Base-by-base conservation (phyloP, 805 yeast species). In the Nakazawaea sp. region DNA sequence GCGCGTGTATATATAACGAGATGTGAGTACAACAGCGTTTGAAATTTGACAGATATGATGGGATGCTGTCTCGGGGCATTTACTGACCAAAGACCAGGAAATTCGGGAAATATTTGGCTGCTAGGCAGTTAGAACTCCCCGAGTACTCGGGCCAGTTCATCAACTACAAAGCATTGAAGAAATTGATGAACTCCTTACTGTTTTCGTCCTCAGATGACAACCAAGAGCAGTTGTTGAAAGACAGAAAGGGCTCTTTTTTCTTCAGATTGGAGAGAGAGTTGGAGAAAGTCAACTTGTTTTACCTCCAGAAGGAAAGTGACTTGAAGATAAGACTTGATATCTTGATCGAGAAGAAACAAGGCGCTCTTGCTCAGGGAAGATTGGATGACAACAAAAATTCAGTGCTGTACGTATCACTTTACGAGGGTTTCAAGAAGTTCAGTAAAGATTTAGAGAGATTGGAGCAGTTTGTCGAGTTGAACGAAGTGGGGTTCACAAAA, bases 401-500 rank as follows among this genome's bases (percentile, higher is more conserved):
- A 6, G 82, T 88, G 24, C 73, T 90, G 3, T 88, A 81, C 55
- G 72, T 84, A 42, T 83, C 90, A 11, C 59, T 92, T 36, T 85
- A 86, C 51, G 95, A 88, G 49, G 94, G 90, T 13, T 83, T 89
- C 57, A 86, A 81, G 56, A 80, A 92, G 50, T 86, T 86, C 49
- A 81, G 94, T 36, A 83, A 88, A 47, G 97, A 92, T 58, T 64
- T 92, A 45, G 84, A 83, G 44, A 71, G 95, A 42, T 66, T 92
- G 19, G 96, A 92, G 54, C 97, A 90, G 57, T 92, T 85, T 60
- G 87, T 92, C 27, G 97, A 89, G 58, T 68, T 92, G 41, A 92
- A 92, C 55, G 96, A 89, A 51, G 86, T 95, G 1, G 98, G 98
- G 11, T 92, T 92, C 59, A 80, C 94, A 17, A 92, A 92, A 61